phyloP scores from a whole-genome alignment of 2,329 filamentous ascomycete genomes.

The Trichoderma afroharzianum region DNA sequence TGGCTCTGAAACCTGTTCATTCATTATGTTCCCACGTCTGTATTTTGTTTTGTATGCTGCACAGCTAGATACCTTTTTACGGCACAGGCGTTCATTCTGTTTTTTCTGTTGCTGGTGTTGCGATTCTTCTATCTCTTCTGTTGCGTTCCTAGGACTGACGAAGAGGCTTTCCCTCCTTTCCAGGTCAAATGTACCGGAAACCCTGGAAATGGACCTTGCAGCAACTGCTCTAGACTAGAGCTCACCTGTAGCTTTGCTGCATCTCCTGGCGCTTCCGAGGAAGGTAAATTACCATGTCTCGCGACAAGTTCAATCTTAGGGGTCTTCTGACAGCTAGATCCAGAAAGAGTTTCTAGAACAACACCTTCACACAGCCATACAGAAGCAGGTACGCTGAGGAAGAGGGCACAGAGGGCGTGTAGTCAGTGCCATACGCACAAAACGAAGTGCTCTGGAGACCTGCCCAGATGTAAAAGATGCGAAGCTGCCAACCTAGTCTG shows the following conservation, averaged over 20 bases:
- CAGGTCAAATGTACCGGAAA: constrained; percentile 44
- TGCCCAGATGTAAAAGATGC: constrained; percentile 39
- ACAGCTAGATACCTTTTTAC: neutral
- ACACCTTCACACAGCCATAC: constrained; percentile 40
- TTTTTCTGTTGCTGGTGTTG: neutral
- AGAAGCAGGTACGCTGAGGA: constrained; percentile 40
- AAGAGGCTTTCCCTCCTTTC: neutral
- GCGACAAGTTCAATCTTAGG: neutral
- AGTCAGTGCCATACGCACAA: constrained; percentile 41
- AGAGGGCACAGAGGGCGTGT: constrained; percentile 42
- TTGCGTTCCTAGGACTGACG: neutral
- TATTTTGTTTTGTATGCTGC: neutral
- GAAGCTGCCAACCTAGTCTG: constrained; percentile 33
- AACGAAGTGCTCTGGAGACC: constrained; percentile 42
- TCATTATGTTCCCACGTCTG: neutral
- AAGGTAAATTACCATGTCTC: constrained; percentile 21
- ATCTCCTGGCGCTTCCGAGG: constrained; percentile 21
- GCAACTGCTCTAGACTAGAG: constrained; percentile 37
- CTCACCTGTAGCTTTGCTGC: constrained; percentile 35
- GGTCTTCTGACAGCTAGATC: neutral
- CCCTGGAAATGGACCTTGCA: constrained; percentile 34
- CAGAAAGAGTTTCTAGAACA: constrained; percentile 35
- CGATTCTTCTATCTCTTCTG: neutral
- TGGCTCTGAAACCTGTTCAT: neutral
- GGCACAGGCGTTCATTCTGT: no score